Evolutionary conservation across 441 rosid species (phyloP), one percentile per base, ranked within the genome.

Genomic region (Gossypium armourianum): DNA sequence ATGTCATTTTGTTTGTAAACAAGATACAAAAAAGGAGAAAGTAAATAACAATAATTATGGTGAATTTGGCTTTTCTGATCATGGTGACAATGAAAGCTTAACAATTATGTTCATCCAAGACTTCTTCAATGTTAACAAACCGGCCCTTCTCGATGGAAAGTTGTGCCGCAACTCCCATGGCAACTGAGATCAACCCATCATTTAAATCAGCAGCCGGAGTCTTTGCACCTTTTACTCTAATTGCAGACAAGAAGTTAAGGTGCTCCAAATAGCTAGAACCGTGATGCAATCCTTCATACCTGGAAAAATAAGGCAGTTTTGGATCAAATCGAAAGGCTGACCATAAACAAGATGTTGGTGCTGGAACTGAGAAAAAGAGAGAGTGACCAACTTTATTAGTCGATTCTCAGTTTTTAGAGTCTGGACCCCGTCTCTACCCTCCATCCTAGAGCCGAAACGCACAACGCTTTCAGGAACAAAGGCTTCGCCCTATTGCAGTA

Each of bases 91-190:
- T 29, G 62, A 71, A 75, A 24, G 26, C 63, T 70, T 50, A 16
- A 12, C 58, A 43, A 28, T 49, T 19, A 21, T 28, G 68, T 73
- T 81, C 79, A 57, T 72, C 76, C 75, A 86, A 67, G 75, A 89
- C 91, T 84, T 93, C 98, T 4, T 81, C 71, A 24, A 90, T 81
- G 5, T 78, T 78, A 21, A 93, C 87, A 80, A 86, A 82, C 54
- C 87, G 83, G 29, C 91, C 88, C 59, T 83, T 77, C 74, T 86
- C 86, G 66, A 93, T 93, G 9, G 98, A 93, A 69, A 86, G 83
- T 79, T 93, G 98, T 20, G 96, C 98, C 59, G 97, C 98, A 75
- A 91, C 96, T 79, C 97, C 98, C 0, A 93, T 90, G 12, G 97
- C 97, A 59, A 93, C 96, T 16, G 98, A 88, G 74, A 93, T 79